These are phyloP conservation scores for Saccharomycopsis schoenii DNA, from an alignment of 805 yeast species.

Conservation along the genomic window DNA sequence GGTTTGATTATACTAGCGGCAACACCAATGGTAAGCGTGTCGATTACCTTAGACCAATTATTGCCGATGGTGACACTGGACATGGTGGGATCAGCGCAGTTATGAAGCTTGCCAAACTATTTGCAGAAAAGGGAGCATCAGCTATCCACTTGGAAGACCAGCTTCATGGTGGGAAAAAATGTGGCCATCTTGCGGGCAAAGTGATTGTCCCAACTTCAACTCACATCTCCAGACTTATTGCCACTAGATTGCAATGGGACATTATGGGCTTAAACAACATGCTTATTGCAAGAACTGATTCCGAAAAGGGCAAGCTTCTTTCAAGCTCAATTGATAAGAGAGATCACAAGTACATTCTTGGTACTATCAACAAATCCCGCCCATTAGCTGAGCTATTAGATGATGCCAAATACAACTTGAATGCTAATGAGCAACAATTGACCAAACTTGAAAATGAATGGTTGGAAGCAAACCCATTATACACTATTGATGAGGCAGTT, in stretches of 20 bases:
- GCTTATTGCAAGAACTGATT: slow-evolving; percentile 52
- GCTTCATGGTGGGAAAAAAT: slow-evolving; percentile 55
- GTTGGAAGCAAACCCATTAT: slow-evolving; percentile 32
- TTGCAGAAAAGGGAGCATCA: slow-evolving; percentile 60
- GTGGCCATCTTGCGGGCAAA: slow-evolving; percentile 56
- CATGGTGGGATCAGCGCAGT: slow-evolving; percentile 55
- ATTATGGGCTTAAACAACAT: slow-evolving; percentile 49
- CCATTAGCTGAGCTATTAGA: slow-evolving; percentile 38
- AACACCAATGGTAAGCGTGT: slow-evolving; percentile 20
- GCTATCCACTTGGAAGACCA: slow-evolving; percentile 60
- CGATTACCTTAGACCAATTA: slow-evolving; percentile 52
- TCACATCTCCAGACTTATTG: slow-evolving; percentile 43
- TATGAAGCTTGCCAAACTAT: slow-evolving; percentile 54
- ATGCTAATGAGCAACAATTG: slow-evolving; percentile 28
- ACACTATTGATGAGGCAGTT: slow-evolving; percentile 45
- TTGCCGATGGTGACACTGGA: slow-evolving; percentile 62
- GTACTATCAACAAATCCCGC: slow-evolving; percentile 30
- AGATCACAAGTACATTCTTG: slow-evolving; percentile 48
- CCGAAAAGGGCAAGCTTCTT: slow-evolving; percentile 43
- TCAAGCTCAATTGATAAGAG: slow-evolving; percentile 43
- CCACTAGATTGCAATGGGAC: slow-evolving; percentile 57
- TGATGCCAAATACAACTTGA: slow-evolving; percentile 31
- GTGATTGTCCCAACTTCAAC: slow-evolving; percentile 51
- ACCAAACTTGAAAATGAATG: slow-evolving; percentile 36
- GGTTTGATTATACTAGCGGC: slow-evolving; percentile 30